Percentiles rank a stretch among this genome's conserved stretches.
These are phyloP conservation scores for Podila horticola DNA, from an alignment of 192 early-diverging fungal species.

Conservation along the genomic window DNA sequence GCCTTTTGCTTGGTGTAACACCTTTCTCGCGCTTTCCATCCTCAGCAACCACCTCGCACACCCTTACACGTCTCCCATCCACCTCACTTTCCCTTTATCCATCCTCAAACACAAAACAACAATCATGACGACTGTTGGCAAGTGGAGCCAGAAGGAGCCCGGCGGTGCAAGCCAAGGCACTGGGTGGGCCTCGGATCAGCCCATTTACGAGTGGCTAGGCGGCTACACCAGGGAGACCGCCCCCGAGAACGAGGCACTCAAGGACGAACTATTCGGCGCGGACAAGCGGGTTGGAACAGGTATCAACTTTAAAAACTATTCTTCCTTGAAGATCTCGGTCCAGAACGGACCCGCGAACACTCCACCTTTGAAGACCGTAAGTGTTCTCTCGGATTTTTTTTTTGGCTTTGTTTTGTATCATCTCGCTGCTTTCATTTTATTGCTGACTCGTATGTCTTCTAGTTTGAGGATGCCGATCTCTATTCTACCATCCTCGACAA, in stretches of 20 bases:
- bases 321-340: constrained; percentile 74
- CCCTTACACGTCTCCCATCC: background rate
- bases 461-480: constrained; percentile 73
- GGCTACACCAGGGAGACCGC: constrained; percentile 66
- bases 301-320: constrained; percentile 84
- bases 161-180: constrained; percentile 45
- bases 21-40: background rate
- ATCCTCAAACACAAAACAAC: background rate
- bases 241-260: constrained; percentile 67
- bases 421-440: background rate
- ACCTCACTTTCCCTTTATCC: background rate
- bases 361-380: constrained; percentile 59
- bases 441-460: background rate
- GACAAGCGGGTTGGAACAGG: constrained; percentile 72
- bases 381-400: background rate
- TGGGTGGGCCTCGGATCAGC: constrained; percentile 56
- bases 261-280: constrained; percentile 68
- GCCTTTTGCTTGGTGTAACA: no score
- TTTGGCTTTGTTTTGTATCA: background rate
- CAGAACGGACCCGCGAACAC: constrained; percentile 60
- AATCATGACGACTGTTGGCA: constrained; percentile 14
- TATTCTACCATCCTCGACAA: constrained; percentile 73
- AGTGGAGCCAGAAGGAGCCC: constrained; percentile 23
- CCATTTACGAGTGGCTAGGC: constrained; percentile 64
- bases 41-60: background rate